Conservation (phyloP, 495 filamentous ascomycete species). For the Cenococcum geophilum region DNA sequence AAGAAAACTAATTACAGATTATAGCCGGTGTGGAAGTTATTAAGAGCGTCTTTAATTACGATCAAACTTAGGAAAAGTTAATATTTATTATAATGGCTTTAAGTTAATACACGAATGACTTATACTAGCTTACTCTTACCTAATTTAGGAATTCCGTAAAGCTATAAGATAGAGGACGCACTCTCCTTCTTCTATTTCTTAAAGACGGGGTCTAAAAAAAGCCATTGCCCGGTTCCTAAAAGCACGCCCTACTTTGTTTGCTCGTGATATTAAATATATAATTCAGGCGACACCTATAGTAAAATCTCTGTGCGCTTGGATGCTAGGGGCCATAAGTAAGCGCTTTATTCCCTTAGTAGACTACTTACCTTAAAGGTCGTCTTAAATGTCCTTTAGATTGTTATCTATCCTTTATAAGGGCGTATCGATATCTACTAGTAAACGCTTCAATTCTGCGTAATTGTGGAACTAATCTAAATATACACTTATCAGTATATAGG, state of each 20-base stretch:
- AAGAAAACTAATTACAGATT: conserved; percentile 8
- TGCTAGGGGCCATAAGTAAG: not conserved
- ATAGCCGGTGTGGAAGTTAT: not conserved
- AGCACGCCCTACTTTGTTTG: conserved; percentile 19
- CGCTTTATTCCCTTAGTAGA: conserved; percentile 1
- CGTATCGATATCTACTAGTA: conserved; percentile 12
- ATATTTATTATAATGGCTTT: conserved; percentile 16
- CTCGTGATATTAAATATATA: conserved; percentile 21
- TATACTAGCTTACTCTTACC: conserved; percentile 33
- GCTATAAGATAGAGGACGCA: conserved; percentile 34
- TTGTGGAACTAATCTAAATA: too few relatives aligned
- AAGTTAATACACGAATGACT: conserved; percentile 12
- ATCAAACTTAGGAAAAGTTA: not conserved
- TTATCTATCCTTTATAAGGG: conserved; percentile 23
- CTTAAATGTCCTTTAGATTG: conserved; percentile 24
- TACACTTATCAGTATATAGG: too few relatives aligned
- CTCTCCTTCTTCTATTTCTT: conserved; percentile 31
- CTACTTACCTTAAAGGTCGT: conserved; percentile 22
- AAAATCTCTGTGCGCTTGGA: not conserved
- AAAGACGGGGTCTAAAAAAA: conserved; percentile 25
- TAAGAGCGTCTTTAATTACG: not conserved
- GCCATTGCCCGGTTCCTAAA: conserved; percentile 28
- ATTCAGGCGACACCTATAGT: not conserved
- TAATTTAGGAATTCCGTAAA: conserved; percentile 35
- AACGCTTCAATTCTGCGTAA: conserved; percentile 11